Evolutionary conservation across 495 filamentous ascomycete genomes (phyloP), one percentile per base, ranked within the genome.

Genomic region (Amorphotheca resinae): DNA sequence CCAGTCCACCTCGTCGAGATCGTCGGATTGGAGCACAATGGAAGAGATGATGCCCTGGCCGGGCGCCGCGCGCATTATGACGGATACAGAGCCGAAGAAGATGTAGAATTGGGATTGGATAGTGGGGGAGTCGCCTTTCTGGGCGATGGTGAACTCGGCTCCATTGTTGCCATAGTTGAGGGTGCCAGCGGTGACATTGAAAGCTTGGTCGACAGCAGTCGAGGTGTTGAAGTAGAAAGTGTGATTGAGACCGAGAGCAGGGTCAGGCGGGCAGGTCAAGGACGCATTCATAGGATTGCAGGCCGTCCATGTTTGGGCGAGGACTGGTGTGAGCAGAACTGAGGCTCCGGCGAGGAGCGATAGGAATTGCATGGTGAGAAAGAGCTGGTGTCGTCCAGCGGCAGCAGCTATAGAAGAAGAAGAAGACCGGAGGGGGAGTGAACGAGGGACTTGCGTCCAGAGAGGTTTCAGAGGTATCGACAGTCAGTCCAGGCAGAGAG

Each of bases 1-100:
- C 80, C 81, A 89, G 59, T 93, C 87, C 43, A 95, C 80, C 56
- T 95, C 87, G 55, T 95, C 87, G 15, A 93, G 67, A 50, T 83
- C 77, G 50, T 93, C 87, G 23, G 82, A 87, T 52, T 86, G 73
- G 52, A 89, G 67, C 31, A 93, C 84, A 40, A 87, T 76, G 44
- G 80, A 85, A 62, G 81, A 87, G 57, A 93, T 76, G 46, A 94
- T 77, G 47, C 87, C 87, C 12, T 62, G 65, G 15, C 87, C 87
- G 4, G 64, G 62, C 6, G 87, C 75, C 8, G 80, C 76, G 64
- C 87, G 79, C 68, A 87, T 71, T 42, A 64, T 66, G 30, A 88
- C 73, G 51, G 82, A 77, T 33, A 81, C 68, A 44, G 72, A 69
- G 33, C 84, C 86, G 51, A 79, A 87, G 63, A 87, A 78, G 67